Conservation (phyloP, 495 filamentous ascomycete species). For the Evansstolkia leycettana region DNA sequence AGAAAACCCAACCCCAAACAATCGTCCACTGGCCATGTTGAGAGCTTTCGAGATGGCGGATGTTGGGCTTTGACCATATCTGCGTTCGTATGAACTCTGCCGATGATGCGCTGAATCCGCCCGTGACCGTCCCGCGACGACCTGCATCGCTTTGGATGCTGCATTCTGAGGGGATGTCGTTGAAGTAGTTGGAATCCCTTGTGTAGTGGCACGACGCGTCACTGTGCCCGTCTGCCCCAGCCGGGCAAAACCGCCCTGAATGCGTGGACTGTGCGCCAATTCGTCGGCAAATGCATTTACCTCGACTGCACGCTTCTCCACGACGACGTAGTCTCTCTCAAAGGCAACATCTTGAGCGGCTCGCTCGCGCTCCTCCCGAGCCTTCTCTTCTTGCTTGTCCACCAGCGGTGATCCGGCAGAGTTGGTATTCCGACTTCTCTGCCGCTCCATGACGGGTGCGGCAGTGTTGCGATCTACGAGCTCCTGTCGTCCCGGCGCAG, state of each 20-base stretch:
- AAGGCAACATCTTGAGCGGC: constrained; percentile 81
- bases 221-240: constrained; percentile 32
- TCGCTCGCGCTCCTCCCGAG: constrained; percentile 53
- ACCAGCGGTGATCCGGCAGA: constrained; percentile 32
- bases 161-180: constrained; percentile 44
- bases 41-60: constrained; percentile 90
- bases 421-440: constrained; percentile 33
- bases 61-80: constrained; percentile 66
- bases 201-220: constrained; percentile 58
- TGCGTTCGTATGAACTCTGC: constrained; percentile 66
- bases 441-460: constrained; percentile 34
- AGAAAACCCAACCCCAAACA: constrained; percentile 65
- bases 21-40: constrained; percentile 78
- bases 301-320: constrained; percentile 89
- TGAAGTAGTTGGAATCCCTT: constrained; percentile 39
- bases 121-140: constrained; percentile 47
- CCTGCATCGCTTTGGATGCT: constrained; percentile 53
- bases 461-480: constrained; percentile 22
- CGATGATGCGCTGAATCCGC: constrained; percentile 53
- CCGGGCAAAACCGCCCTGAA: constrained; percentile 29
- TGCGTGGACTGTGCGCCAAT: constrained; percentile 62
- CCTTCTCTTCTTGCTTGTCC: constrained; percentile 26
- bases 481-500: constrained; percentile 51
- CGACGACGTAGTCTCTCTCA: constrained; percentile 86
- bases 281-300: constrained; percentile 97